Percentiles rank a stretch among this genome's conserved stretches.
phyloP scores from a whole-genome alignment of 208 protist genomes.

The Acanthamoeba sp. region DNA sequence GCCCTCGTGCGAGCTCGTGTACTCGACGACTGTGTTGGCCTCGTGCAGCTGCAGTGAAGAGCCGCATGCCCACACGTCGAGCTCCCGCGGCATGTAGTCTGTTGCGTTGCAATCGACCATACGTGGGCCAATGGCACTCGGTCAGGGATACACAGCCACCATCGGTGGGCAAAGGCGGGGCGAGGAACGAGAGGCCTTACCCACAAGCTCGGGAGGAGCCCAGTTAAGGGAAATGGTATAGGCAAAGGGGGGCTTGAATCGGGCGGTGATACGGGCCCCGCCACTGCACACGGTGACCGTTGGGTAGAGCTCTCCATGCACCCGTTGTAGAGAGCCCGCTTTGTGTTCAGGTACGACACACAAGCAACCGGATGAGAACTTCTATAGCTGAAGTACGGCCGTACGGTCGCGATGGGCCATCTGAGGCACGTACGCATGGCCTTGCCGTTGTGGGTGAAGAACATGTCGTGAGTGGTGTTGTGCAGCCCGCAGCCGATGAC shows the following conservation, averaged over 20 bases:
- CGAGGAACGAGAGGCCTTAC: background rate
- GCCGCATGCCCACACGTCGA: background rate
- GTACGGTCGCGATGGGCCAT: background rate
- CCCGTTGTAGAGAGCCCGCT: background rate
- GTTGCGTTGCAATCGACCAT: no score
- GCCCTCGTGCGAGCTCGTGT: background rate
- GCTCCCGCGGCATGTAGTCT: conserved; percentile 25
- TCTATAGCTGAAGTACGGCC: background rate
- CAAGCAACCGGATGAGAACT: no score
- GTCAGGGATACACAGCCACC: background rate
- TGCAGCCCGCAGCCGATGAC: conserved; percentile 32
- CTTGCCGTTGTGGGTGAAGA: conserved; percentile 63
- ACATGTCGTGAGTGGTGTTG: conserved; percentile 41
- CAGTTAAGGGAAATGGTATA: conserved; percentile 17
- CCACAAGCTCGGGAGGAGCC: conserved; percentile 18
- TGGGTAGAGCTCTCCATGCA: conserved; percentile 15
- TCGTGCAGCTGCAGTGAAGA: background rate
- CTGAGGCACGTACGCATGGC: background rate
- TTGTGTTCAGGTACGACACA: no score
- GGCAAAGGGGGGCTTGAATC: background rate
- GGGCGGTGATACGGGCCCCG: conserved; percentile 6
- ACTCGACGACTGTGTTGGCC: background rate
- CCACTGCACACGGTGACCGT: background rate
- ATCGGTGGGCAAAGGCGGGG: no score
- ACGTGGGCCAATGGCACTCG: no score